These are phyloP conservation scores for Rhizopogon sp. DNA, from an alignment of 768 basidiomycete genomes.

Conservation along the genomic window DNA sequence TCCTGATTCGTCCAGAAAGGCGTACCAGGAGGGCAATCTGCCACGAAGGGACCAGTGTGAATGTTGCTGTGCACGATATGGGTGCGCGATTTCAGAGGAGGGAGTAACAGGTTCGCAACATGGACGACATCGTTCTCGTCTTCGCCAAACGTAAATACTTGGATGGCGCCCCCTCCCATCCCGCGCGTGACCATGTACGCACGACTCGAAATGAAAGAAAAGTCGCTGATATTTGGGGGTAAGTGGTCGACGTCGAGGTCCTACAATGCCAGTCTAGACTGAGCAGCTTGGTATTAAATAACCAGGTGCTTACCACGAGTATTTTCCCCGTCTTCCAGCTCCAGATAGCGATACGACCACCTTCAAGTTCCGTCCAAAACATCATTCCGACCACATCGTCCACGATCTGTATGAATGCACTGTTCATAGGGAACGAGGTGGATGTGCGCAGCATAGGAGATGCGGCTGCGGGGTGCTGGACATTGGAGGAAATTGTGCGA, in stretches of 20 bases:
- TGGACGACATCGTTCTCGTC: slow-evolving; percentile 11
- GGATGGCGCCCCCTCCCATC: slow-evolving; percentile 30
- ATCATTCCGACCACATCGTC: slow-evolving; percentile 50
- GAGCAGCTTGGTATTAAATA: neutral
- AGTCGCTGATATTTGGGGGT: slow-evolving; percentile 32
- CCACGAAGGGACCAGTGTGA: slow-evolving; percentile 32
- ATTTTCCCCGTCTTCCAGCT: slow-evolving; percentile 44
- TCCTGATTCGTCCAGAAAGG: slow-evolving; percentile 23
- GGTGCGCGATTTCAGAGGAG: slow-evolving; percentile 5
- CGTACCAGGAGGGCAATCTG: slow-evolving; percentile 14
- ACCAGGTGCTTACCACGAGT: slow-evolving; percentile 35
- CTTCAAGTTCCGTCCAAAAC: slow-evolving; percentile 24
- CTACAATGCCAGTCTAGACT: slow-evolving; percentile 16
- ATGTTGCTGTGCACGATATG: slow-evolving; percentile 16
- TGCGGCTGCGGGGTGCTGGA: slow-evolving; percentile 38
- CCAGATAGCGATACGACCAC: slow-evolving; percentile 34
- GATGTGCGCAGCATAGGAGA: slow-evolving; percentile 21
- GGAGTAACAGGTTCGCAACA: slow-evolving; percentile 12
- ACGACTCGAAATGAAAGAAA: slow-evolving; percentile 41
- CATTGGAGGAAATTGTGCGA: slow-evolving; percentile 38
- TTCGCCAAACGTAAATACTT: slow-evolving; percentile 35
- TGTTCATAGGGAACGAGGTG: slow-evolving; percentile 18
- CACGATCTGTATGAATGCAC: slow-evolving; percentile 44
- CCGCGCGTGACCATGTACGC: slow-evolving; percentile 38
- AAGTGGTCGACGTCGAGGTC: slow-evolving; percentile 18